Evolutionary conservation across 306 rosid genomes (phyloP), one percentile per base, ranked within the genome.

Genomic region (Lithocarpus polystachyus): DNA sequence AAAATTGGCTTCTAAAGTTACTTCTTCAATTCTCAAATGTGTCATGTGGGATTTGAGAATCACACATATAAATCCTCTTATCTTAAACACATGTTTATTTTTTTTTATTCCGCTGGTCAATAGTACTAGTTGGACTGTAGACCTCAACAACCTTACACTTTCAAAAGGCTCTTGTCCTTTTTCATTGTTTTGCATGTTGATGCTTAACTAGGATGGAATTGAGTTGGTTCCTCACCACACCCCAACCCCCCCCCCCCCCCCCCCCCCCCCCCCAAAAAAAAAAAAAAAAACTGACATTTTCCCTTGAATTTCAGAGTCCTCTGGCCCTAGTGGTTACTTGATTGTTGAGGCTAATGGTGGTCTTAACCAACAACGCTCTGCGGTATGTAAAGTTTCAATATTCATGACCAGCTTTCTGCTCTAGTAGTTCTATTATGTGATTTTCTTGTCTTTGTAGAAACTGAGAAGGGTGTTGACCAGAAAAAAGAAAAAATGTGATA

Each of bases 291-390:
- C 43, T 55, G 45, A 40, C 79, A 54, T 45, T 79, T 75, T 28
- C 6, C 61, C 7, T 72, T 76, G 72, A 77, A 84, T 88, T 82
- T 82, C 96, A 95, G 99, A 73, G 52, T 78, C 90, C 37, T 72
- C 84, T 77, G 90, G 85, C 24, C 77, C 83, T 53, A 89, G 75
- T 77, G 95, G 92, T 55, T 93, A 91, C 92, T 84, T 95, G 76
- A 80, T 95, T 75, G 95, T 95, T 69, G 98, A 93, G 91, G 99
- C 91, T 59, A 95, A 93, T 86, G 99, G 98, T 19, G 99, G 98
- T 74, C 99, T 95, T 77, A 95, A 95, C 87, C 99, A 95, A 85
- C 99, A 95, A 73, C 92, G 97, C 65, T 93, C 98, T 59, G 97
- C 98, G 54, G 99, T 95, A 86, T 52, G 88, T 62, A 54, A 71